A percentile compares a stretch with the other conserved stretches of the same genome.
Evolutionary conservation across 108 stramenopile genomes (phyloP).

Genomic region (Skeletonema potamos): DNA sequence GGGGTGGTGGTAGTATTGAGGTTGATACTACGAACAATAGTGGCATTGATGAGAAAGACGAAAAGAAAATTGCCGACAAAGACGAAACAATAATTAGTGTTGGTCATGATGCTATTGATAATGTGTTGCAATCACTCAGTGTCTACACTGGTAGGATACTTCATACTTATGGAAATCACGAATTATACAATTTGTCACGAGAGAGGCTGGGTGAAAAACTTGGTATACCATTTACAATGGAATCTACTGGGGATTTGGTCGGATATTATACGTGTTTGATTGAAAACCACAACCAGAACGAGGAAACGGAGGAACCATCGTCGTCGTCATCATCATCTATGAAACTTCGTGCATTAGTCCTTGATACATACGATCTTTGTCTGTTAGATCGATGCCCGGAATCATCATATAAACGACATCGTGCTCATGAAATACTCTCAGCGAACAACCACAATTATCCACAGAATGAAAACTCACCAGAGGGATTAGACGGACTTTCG

Average conservation of each 20-base stretch:
- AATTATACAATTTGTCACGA: conserved; percentile 83
- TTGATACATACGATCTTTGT: conserved; percentile 80
- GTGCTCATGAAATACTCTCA: conserved; percentile 55
- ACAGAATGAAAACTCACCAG: conserved; percentile 74
- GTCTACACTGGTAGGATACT: conserved; percentile 58
- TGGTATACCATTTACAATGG: conserved; percentile 66
- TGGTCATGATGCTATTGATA: conserved; percentile 49
- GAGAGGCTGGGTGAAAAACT: conserved; percentile 49
- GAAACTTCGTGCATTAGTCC: conserved; percentile 62
- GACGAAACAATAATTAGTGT: conserved; percentile 1
- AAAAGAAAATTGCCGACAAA: conserved; percentile 25
- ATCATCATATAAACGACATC: conserved; percentile 48
- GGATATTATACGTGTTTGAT: conserved; percentile 48
- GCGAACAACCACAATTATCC: conserved; percentile 74
- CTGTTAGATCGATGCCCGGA: conserved; percentile 57
- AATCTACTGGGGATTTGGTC: conserved; percentile 52
- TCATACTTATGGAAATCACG: conserved; percentile 88
- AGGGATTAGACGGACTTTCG: conserved; percentile 56
- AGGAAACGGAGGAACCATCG: background rate
- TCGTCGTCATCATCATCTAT: background rate
- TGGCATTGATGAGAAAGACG: background rate
- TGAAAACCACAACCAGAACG: conserved; percentile 31
- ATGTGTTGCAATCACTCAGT: conserved; percentile 64
- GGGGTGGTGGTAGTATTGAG: conserved; percentile 27
- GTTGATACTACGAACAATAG: conserved; percentile 5